Percentiles rank a stretch among this genome's conserved stretches.
Conservation (phyloP, 345 rosid species). For the Salix brachista region DNA sequence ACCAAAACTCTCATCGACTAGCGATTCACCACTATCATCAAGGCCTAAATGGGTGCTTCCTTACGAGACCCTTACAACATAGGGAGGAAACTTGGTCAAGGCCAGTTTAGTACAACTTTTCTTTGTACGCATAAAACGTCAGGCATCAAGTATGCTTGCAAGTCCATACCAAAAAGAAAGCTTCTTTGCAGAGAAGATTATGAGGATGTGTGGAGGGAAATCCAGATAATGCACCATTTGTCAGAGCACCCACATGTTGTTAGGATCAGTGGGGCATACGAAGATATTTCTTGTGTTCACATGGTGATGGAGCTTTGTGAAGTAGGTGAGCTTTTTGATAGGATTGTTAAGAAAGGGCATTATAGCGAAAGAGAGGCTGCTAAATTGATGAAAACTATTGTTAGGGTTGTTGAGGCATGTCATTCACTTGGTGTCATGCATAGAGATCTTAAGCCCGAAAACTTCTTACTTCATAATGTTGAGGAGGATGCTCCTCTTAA, state of each 20-base stretch:
- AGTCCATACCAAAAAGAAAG: constrained; percentile 73
- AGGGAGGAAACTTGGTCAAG: constrained; percentile 64
- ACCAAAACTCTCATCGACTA: not conserved
- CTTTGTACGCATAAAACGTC: constrained; percentile 57
- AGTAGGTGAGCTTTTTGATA: no score
- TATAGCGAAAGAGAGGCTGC: no score
- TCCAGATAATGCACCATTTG: constrained; percentile 86
- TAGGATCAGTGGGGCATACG: no score
- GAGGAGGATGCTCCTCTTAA: no score
- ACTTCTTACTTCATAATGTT: no score
- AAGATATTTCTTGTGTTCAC: no score
- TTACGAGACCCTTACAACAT: constrained; percentile 24
- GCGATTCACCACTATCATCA: not conserved
- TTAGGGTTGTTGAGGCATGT: no score
- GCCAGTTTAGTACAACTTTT: constrained; percentile 72
- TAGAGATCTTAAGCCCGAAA: no score
- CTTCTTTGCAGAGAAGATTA: constrained; percentile 65
- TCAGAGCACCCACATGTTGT: constrained; percentile 64
- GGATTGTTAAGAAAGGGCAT: no score
- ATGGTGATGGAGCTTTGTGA: no score
- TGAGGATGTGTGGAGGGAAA: constrained; percentile 78
- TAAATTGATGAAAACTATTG: no score
- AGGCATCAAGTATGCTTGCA: constrained; percentile 56
- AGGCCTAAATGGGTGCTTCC: constrained; percentile 22
- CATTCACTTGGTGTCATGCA: no score